phyloP scores from a whole-genome alignment of 2,329 filamentous ascomycete genomes.

The Sporothrix dimorphospora region DNA sequence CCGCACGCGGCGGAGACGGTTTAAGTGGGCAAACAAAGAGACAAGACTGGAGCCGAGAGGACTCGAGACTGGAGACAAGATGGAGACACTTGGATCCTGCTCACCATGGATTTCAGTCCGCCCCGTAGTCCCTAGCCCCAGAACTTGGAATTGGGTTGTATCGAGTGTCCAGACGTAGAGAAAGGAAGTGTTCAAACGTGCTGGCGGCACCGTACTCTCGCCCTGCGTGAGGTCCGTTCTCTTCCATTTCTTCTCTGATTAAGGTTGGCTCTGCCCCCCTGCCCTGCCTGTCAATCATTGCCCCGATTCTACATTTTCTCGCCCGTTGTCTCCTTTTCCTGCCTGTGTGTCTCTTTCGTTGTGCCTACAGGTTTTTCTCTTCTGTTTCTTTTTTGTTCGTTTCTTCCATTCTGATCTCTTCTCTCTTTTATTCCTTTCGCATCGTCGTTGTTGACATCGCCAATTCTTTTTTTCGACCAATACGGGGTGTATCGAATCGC shows the following conservation, averaged over 20 bases:
- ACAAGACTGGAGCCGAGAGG: background rate
- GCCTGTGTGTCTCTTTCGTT: background rate
- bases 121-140: background rate
- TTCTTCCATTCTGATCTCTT: background rate
- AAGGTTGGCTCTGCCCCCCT: constrained; percentile 10
- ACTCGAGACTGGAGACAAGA: background rate
- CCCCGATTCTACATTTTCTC: background rate
- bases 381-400: background rate
- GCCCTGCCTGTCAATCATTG: constrained; percentile 1
- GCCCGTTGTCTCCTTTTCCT: background rate
- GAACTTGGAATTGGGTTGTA: constrained; percentile 2
- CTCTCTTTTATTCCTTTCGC: background rate
- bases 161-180: background rate
- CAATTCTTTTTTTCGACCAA: background rate
- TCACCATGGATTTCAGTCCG: background rate
- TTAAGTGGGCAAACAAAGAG: background rate
- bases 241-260: background rate
- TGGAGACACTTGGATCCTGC: constrained; percentile 2
- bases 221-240: constrained; percentile 4
- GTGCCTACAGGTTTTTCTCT: background rate
- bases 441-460: constrained; percentile 1
- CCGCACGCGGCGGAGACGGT: background rate
- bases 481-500: background rate
- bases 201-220: background rate
- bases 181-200: background rate